Evolutionary conservation across 2,329 filamentous ascomycete species (phyloP), one percentile per base, ranked within the genome.

Genomic region (Fusarium chaquense): DNA sequence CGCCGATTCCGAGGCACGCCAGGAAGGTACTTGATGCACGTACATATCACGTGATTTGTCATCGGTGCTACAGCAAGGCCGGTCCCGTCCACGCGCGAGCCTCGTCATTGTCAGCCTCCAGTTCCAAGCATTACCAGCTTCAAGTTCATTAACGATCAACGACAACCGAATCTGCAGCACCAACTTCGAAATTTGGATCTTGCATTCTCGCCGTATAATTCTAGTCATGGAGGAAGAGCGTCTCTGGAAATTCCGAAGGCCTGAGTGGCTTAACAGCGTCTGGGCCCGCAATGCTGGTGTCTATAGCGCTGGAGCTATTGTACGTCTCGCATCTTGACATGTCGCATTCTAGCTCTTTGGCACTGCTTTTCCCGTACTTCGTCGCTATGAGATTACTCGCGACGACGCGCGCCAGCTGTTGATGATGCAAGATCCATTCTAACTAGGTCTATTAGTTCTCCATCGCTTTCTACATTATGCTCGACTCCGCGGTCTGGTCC

Each of bases 401-500:
- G 20, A 40, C 35, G 20, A 28, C 20, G 33, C 52, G 30, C 52
- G 49, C 41, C 20, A 26, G 24, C 10, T 40, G n/a, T 18, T 20
- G 11, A 16, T 22, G 28, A 49, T 35, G 5, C 11, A 6, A 30
- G 33, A 13, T 22, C 30, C 26, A 16, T 59, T 54, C 73, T 74
- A 55, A 75, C 54, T 45, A 35, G n/a, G 26, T 49, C 41, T 38
- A 18, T n/a, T 38, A 75, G 89, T 91, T 89, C 83, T 89, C 89
- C 49, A 81, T 91, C 76, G 88, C 88, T 66, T 91, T 91, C 80
- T 91, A 90, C 83, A 82, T 88, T 76, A 86, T 91, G 80, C 87
- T 91, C 79, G 89, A 91, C 78, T 84, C 87, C 7, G 87, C 89
- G 67, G 87, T 90, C 51, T 91, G 88, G 87, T 90, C 89, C 72